These are phyloP conservation scores for Leersia perrieri DNA, from an alignment of 176 grass and related monocot species.

Conservation along the genomic window DNA sequence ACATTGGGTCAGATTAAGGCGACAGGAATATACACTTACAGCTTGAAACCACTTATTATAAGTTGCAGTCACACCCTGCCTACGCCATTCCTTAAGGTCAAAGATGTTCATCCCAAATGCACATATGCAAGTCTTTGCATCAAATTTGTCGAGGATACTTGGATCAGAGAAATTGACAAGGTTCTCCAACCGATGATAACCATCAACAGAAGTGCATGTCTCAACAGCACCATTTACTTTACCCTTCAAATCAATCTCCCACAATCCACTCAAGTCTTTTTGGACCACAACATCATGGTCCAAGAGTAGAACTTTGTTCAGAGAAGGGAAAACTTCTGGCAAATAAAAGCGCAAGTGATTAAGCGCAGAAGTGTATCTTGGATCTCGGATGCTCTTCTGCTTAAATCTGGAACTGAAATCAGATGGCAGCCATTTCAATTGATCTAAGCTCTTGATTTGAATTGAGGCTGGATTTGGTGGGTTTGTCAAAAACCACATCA, in stretches of 20 bases:
- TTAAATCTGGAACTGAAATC: constrained; percentile 69
- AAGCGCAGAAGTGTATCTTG: constrained; percentile 68
- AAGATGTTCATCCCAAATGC: constrained; percentile 89
- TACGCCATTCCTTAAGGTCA: constrained; percentile 74
- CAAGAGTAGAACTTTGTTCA: constrained; percentile 80
- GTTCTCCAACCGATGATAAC: constrained; percentile 45
- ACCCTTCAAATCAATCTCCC: constrained; percentile 61
- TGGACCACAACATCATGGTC: constrained; percentile 91
- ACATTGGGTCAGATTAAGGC: background rate
- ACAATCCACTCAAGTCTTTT: constrained; percentile 60
- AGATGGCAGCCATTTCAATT: constrained; percentile 54
- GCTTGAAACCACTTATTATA: constrained; percentile 66
- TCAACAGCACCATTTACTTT: constrained; percentile 71
- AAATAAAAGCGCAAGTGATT: constrained; percentile 93
- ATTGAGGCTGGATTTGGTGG: constrained; percentile 57
- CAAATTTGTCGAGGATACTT: constrained; percentile 45
- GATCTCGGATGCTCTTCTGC: constrained; percentile 48
- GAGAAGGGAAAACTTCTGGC: constrained; percentile 74
- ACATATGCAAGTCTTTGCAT: constrained; percentile 64
- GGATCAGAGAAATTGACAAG: constrained; percentile 74
- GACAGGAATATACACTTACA: constrained; percentile 41
- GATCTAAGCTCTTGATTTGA: constrained; percentile 51
- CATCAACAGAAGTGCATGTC: constrained; percentile 41
- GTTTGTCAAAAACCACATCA: constrained; percentile 82
- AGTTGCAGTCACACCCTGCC: constrained; percentile 40